Conservation (phyloP, 2,329 filamentous ascomycete species). For the Fusarium pininemorale region DNA sequence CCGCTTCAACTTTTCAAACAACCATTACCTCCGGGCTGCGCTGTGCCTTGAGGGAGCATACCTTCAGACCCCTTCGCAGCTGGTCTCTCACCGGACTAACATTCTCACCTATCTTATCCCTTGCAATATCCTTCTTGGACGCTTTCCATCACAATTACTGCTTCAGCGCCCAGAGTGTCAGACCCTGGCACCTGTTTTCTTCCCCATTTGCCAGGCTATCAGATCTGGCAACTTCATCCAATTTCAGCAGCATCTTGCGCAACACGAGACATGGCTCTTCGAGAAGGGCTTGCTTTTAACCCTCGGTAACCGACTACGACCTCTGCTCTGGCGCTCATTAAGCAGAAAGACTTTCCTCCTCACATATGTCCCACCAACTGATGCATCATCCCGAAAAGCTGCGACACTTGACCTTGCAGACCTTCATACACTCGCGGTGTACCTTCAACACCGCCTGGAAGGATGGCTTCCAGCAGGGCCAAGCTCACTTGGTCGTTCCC, state of each 20-base stretch:
- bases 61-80: slow-evolving; percentile 68
- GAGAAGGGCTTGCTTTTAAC: slow-evolving; percentile 79
- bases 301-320: slow-evolving; percentile 79
- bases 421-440: slow-evolving; percentile 70
- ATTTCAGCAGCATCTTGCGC: slow-evolving; percentile 75
- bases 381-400: slow-evolving; percentile 66
- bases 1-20: slow-evolving; percentile 86
- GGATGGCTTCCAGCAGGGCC: slow-evolving; percentile 59
- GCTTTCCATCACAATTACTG: slow-evolving; percentile 76
- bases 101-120: slow-evolving; percentile 88
- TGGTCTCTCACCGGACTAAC: slow-evolving; percentile 77
- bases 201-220: slow-evolving; percentile 77
- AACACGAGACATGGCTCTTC: slow-evolving; percentile 77
- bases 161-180: slow-evolving; percentile 71
- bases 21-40: slow-evolving; percentile 81
- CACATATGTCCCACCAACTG: slow-evolving; percentile 73
- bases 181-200: slow-evolving; percentile 71
- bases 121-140: slow-evolving; percentile 83
- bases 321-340: slow-evolving; percentile 85
- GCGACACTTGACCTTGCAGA: slow-evolving; percentile 79
- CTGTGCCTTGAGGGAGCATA: slow-evolving; percentile 83
- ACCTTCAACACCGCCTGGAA: slow-evolving; percentile 71
- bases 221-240: slow-evolving; percentile 76
- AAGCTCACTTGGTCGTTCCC: slow-evolving; percentile 47
- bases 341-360: slow-evolving; percentile 81